These are phyloP conservation scores for Populus ilicifolia DNA, from an alignment of 345 rosid genomes.

Conservation along the genomic window DNA sequence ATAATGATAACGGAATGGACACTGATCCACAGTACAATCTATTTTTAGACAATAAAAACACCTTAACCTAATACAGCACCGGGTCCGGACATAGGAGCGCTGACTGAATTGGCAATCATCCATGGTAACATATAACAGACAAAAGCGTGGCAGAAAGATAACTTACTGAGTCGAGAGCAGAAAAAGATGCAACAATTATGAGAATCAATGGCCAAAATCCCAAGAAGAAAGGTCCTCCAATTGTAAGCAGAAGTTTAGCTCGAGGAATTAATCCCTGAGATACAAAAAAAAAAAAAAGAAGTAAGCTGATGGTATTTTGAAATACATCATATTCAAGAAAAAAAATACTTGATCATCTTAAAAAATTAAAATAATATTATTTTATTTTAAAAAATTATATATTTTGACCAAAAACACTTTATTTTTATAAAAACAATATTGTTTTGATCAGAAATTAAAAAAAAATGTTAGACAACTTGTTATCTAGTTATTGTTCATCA, in stretches of 20 bases:
- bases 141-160: conserved; percentile 1
- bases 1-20: neutral
- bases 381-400: too few relatives aligned
- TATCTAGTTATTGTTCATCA: too few relatives aligned
- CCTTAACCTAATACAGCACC: neutral
- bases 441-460: too few relatives aligned
- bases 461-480: too few relatives aligned
- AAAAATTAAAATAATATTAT: too few relatives aligned
- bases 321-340: too few relatives aligned
- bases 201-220: conserved; percentile 83
- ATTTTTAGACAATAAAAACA: neutral
- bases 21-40: too few relatives aligned
- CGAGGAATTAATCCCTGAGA: conserved; percentile 86
- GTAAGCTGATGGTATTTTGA: too few relatives aligned
- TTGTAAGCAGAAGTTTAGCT: conserved; percentile 66
- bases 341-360: too few relatives aligned
- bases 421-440: too few relatives aligned
- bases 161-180: conserved; percentile 75
- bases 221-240: conserved; percentile 91
- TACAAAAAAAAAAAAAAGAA: too few relatives aligned
- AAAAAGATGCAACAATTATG: conserved; percentile 58
- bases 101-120: neutral
- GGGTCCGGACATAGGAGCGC: neutral
- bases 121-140: neutral
- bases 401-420: too few relatives aligned